A percentile compares a stretch with the other conserved stretches of the same genome.
Conservation (phyloP, 1,284 basidiomycete genomes). For the Puccinia brachypodii region DNA sequence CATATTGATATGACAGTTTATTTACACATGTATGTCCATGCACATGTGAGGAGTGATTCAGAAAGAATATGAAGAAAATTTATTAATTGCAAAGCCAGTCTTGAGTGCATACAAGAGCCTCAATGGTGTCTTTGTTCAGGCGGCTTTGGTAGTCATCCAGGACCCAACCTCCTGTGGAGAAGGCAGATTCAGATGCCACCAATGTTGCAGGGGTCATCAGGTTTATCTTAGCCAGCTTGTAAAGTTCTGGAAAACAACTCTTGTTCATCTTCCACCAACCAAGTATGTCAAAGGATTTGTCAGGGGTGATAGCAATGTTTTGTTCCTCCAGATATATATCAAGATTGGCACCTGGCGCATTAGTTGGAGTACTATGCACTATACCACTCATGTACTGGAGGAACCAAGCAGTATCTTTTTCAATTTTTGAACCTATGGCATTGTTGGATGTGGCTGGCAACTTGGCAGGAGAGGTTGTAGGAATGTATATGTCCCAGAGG, state of each 20-base stretch:
- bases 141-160: neutral
- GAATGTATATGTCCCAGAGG: neutral
- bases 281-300: neutral
- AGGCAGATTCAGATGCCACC: neutral
- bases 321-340: neutral
- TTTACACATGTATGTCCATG: neutral
- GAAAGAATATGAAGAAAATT: neutral
- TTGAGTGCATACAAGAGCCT: conserved; percentile 1
- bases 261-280: conserved; percentile 8
- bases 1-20: neutral
- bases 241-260: neutral
- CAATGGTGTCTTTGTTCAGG: neutral
- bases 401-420: neutral
- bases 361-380: neutral
- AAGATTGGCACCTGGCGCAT: neutral
- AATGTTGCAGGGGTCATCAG: neutral
- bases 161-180: neutral
- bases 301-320: neutral
- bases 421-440: neutral
- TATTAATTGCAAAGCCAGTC: neutral
- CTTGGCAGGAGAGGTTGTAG: neutral
- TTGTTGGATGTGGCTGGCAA: neutral
- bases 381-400: conserved; percentile 3
- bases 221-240: neutral
- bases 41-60: neutral